These are phyloP conservation scores for Candolleomyces efflorescens DNA, from an alignment of 768 basidiomycete species.

Conservation along the genomic window DNA sequence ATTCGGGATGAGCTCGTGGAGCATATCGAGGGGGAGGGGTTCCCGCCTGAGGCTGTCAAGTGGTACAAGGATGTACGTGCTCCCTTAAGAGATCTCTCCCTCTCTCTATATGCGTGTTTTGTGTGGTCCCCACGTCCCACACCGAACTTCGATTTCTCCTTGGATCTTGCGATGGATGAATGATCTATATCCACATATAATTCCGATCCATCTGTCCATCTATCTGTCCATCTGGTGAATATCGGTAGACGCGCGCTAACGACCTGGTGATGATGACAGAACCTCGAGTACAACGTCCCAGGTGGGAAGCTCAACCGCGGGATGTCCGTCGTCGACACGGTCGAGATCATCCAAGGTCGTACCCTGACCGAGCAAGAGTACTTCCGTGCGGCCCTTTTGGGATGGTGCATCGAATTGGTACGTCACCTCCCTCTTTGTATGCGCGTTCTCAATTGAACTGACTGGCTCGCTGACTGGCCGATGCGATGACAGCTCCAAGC, in stretches of 20 bases:
- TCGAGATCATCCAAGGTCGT: slow-evolving; percentile 78
- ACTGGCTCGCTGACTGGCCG: slow-evolving; percentile 2
- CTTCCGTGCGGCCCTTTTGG: slow-evolving; percentile 80
- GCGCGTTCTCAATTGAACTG: background rate
- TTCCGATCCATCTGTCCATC: no score
- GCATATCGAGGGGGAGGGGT: slow-evolving; percentile 61
- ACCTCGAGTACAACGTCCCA: slow-evolving; percentile 90
- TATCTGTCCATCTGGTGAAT: no score
- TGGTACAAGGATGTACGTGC: slow-evolving; percentile 77
- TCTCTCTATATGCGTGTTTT: no score
- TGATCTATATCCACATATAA: no score
- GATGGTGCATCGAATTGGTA: slow-evolving; percentile 95
- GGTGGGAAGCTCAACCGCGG: slow-evolving; percentile 96
- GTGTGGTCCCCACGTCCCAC: no score
- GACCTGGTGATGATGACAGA: slow-evolving; percentile 38
- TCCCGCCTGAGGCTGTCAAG: slow-evolving; percentile 79
- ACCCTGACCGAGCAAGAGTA: slow-evolving; percentile 79
- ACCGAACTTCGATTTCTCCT: background rate
- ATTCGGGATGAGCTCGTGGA: slow-evolving; percentile 77
- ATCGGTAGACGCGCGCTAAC: slow-evolving; percentile 9
- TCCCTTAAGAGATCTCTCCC: no score
- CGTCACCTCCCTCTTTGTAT: slow-evolving; percentile 25
- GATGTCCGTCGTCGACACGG: slow-evolving; percentile 92
- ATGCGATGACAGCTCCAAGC: slow-evolving; percentile 99
- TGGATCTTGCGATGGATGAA: no score